Base-by-base conservation (phyloP, 192 early-diverging fungal genomes). In the Nowakowskiella sp. region DNA sequence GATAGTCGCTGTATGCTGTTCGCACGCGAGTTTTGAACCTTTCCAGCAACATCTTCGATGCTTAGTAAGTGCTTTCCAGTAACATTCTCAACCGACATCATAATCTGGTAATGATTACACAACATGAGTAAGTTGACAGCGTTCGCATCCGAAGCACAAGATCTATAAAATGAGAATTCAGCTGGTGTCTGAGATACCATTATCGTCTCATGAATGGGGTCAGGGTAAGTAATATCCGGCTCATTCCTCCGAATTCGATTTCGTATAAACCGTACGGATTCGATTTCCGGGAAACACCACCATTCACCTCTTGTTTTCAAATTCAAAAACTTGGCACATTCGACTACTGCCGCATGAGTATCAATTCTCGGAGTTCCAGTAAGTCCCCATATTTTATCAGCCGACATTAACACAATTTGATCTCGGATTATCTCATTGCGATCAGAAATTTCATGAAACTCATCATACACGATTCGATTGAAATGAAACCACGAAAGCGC, bases 31-130 rank as follows among this genome's bases (percentile, higher is more conserved):
- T 19, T 48, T 42, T 59, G 57, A 13, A 59, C 57, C 10, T n/a
- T 25, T 27, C 46, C 13, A 8, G 57, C 53, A 21, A 59, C 57
- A 29, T 49, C 43, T 21, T 59, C 49, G 29, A 59, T 59, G 6
- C 49, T 13, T 43, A 59, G 8, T n/a, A 36, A 49, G 5, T 33
- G n/a, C 3, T 10, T 8, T 4, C 8, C 29, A 8, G 7, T 9
- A 6, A 8, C 29, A 1, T 22, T 44, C 13, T 33, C 42, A 9
- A 9, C 34, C 1, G 2, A 2, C 2, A 27, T 42, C n/a, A 22
- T 51, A 42, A 59, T 59, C 24, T 59, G 57, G 33, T 59, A 59
- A 26, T 59, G 57, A 42, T 51, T 59, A 30, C 57, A 59, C 19
- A 59, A 26, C 36, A 52, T 59, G 6, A 59, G 23, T 16, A 59